Base-by-base conservation (phyloP, 1,139 yeast species). In the Hanseniaspora sp. region DNA sequence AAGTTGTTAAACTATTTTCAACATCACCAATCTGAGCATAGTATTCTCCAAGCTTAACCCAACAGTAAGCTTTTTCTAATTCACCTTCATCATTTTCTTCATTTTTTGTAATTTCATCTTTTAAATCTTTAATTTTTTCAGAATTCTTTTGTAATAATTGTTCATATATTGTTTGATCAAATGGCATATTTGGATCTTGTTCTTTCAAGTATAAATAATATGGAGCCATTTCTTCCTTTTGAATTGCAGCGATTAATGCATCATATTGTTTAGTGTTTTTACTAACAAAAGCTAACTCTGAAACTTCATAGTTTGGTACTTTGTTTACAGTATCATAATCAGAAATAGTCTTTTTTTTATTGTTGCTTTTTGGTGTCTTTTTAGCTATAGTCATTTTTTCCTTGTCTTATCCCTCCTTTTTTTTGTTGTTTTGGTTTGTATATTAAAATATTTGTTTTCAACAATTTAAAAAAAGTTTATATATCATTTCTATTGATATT, bases 51-150 rank as follows among this genome's bases (percentile, higher is more conserved):
- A 92, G 78, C 64, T 82, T 79, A 56, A 81, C 77, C 76, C 90
- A 83, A 43, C 83, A 81, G 59, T 83, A 83, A 11, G 86, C 80
- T 46, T 81, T 77, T 64, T 88, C 96, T 62, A 85, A 72, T 64
- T 86, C 95, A 43, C 95, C 95, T 66, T 92, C 97, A 64, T 87
- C 96, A 57, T 85, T 87, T 56, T 80, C 84, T 62, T 86, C 90
- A 33, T 94, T 86, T 61, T 80, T 83, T 57, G 77, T 78, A 59
- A 92, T 81, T 55, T 77, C 72, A 56, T 74, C 75, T 63, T 82
- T 79, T 61, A 90, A 74, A 56, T 74, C 77, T 15, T 71, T 70
- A 44, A 85, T 74, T 56, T 77, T 75, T 46, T 67, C 71, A 28
- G 76, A 78, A 66, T 90, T 92, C 45, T 67, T 73, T 7, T 67